Evolutionary conservation across 164 flowering plant genomes (phyloP), one percentile per base, ranked within the genome.

Genomic region (Kalanchoe fedtschenkoi): DNA sequence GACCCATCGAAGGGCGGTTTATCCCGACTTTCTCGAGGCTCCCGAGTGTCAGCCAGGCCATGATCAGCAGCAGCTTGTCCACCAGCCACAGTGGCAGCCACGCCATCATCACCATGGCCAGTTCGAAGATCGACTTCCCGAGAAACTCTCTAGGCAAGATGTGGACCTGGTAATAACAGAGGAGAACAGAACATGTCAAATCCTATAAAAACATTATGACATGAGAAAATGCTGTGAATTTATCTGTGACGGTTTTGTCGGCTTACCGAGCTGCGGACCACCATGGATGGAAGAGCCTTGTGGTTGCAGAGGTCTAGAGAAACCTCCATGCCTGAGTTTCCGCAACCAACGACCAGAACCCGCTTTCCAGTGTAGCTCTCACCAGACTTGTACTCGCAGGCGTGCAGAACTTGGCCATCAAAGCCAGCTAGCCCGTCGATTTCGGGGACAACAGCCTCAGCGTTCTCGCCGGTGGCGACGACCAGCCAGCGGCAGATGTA

Each of bases 241-340:
- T n/a, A n/a, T n/a, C n/a, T n/a, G n/a, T n/a, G n/a, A n/a, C n/a
- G n/a, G n/a, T n/a, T 14, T 53, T 28, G 44, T 60, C 33, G 16
- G 68, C 85, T 78, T 65, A 87, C 95, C 75, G 87, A 74, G 81
- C 80, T 81, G 0, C 91, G 77, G 58, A 82, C 87, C 2, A 85
- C 89, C 88, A 88, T 88, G n/a, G 76, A 67, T 2, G 92, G 90
- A 1, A 34, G 17, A 5, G 96, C 91, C 46, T 78, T 72, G 74
- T 86, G 85, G 62, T 84, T 80, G 68, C 76, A 78, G 54, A 88
- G 89, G 66, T 88, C 96, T 34, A 88, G 81, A 39, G 88, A 80
- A n/a, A 86, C 72, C 60, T 88, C 95, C 95, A 88, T 88, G 72
- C 89, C 95, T 2, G 95, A 88, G 67, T 88, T 88, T 0, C 95